A percentile compares a stretch with the other conserved stretches of the same genome.
These are phyloP conservation scores for Ulmus americana DNA, from an alignment of 331 rosid genomes.

Conservation along the genomic window DNA sequence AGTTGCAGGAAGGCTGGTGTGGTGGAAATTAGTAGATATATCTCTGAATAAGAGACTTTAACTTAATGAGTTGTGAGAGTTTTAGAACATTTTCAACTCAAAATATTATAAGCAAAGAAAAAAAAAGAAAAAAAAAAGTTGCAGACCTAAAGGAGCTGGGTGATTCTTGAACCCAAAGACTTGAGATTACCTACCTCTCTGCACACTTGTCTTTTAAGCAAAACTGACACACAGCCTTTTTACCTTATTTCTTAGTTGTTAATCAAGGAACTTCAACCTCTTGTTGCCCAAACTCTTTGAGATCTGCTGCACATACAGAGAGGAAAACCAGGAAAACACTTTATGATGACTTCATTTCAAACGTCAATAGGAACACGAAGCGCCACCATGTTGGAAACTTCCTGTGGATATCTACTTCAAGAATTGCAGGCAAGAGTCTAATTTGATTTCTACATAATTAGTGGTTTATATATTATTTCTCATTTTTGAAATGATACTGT, in stretches of 20 bases:
- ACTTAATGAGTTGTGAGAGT: slow-evolving; percentile 34
- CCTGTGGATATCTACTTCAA: slow-evolving; percentile 80
- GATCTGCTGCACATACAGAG: slow-evolving; percentile 22
- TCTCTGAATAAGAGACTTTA: slow-evolving; percentile 45
- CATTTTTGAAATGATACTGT: slow-evolving; percentile 9
- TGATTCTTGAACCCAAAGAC: slow-evolving; percentile 82
- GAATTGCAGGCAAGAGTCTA: slow-evolving; percentile 75
- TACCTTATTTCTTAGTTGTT: slow-evolving; percentile 23
- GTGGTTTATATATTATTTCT: slow-evolving; percentile 8
- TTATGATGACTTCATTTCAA: slow-evolving; percentile 61
- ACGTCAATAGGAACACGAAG: slow-evolving; percentile 68
- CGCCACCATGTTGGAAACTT: slow-evolving; percentile 67
- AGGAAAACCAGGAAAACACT: slow-evolving; percentile 1
- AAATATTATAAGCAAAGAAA: slow-evolving; percentile 3
- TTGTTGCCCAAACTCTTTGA: slow-evolving; percentile 13
- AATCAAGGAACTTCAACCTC: slow-evolving; percentile 25
- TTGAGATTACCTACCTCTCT: slow-evolving; percentile 57
- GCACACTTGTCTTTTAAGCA: slow-evolving; percentile 90
- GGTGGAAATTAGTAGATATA: slow-evolving; percentile 18
- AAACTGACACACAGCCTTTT: slow-evolving; percentile 53
- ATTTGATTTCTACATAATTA: background rate
- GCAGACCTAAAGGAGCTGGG: slow-evolving; percentile 30
- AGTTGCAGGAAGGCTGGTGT: slow-evolving; percentile 30
- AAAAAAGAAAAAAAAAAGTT: slow-evolving; percentile 18
- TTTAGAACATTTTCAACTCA: slow-evolving; percentile 21